Evolutionary conservation across 2,329 filamentous ascomycete genomes (phyloP), one percentile per base, ranked within the genome.

Genomic region (Pseudogymnoascus sp.): DNA sequence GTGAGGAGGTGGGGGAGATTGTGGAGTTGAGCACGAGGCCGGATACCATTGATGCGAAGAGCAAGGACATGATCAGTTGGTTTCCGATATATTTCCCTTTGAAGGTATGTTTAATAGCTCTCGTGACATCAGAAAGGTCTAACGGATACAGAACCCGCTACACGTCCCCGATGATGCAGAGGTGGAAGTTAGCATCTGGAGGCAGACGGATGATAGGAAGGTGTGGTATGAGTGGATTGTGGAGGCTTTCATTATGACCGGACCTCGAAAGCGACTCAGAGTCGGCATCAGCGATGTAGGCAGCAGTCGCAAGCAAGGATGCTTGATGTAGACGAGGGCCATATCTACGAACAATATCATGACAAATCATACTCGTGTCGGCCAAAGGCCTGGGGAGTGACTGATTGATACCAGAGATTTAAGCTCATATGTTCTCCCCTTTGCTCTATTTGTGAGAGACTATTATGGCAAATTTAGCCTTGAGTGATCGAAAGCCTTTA

Each of bases 141-240:
- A 65, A 71, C 54, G 65, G 60, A 70, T 28, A n/a, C 69, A 96
- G 92, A 87, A 86, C 70, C 93, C 95, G 0, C 81, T 99, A 13
- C 90, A 92, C 73, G 86, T 96, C 69, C 93, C 95, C 0, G 89
- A 91, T 64, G 86, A 91, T 68, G 87, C 89, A 0, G 91, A 96
- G 75, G 80, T 98, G 4, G 90, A 96, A 69, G 86, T 97, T 39
- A 95, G 87, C 74, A 97, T 99, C 87, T 97, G 92, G 90, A 85
- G 95, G 61, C 90, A 96, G 77, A 98, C 95, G 0, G 93, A 99
- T 73, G 92, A 97, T 74, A 86, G 89, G 39, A 96, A 90, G 75
- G 95, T 99, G 6, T 99, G 95, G 96, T 99, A 99, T 75, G 95
- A 99, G 75, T 99, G 95, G 95, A 81, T 95, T 66, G 88, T 97